A percentile compares a stretch with the other conserved stretches of the same genome.
Conservation (phyloP, 2,329 filamentous ascomycete genomes). For the Fusarium sp. region DNA sequence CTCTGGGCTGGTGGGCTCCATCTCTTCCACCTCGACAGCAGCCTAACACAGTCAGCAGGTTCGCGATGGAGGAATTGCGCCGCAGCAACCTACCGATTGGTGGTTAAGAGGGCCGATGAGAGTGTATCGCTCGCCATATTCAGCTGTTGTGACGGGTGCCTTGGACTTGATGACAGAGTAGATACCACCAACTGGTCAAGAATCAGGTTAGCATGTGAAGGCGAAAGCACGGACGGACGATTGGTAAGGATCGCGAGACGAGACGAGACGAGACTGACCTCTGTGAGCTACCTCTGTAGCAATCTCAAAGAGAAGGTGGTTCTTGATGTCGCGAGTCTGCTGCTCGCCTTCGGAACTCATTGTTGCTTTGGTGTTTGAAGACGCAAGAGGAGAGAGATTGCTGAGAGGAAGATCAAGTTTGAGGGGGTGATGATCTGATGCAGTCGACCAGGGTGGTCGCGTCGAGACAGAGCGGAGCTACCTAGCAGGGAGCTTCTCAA, state of each 20-base stretch:
- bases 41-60: constrained; percentile 66
- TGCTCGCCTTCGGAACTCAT: constrained; percentile 63
- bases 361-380: constrained; percentile 36
- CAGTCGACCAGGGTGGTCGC: constrained; percentile 20
- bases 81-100: constrained; percentile 75
- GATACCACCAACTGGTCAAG: constrained; percentile 85
- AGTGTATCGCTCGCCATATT: constrained; percentile 98
- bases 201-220: constrained; percentile 28
- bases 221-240: constrained; percentile 12
- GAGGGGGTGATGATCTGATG: constrained; percentile 38
- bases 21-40: constrained; percentile 95
- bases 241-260: constrained; percentile 9
- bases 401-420: constrained; percentile 26
- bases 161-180: constrained; percentile 99
- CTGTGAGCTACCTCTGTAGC: constrained; percentile 98
- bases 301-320: constrained; percentile 96
- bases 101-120: constrained; percentile 95
- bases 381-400: constrained; percentile 12
- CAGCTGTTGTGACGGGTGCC: constrained; percentile 94
- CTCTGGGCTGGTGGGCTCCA: constrained; percentile 85
- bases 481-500: constrained; percentile 11
- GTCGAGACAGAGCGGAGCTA: constrained; percentile 12
- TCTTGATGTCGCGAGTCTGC: constrained; percentile 81
- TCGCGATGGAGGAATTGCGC: not conserved
- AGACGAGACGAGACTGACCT: constrained; percentile 65